A percentile compares a stretch with the other conserved stretches of the same genome.
These are phyloP conservation scores for Colletotrichum lupini DNA, from an alignment of 2,329 filamentous ascomycete species.

Conservation along the genomic window DNA sequence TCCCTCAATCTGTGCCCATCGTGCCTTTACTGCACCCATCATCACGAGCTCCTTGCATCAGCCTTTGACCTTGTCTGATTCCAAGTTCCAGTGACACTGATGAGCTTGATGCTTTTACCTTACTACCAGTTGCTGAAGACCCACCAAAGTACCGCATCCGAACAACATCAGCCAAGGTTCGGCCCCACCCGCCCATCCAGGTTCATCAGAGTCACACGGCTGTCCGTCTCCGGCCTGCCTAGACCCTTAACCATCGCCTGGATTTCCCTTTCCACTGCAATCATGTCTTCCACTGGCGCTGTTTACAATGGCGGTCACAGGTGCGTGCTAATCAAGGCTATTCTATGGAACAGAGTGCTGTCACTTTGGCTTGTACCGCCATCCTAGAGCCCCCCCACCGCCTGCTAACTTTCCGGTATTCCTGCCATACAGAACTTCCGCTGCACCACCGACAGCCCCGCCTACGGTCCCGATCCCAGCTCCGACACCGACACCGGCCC, in stretches of 20 bases:
- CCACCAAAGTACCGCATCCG: not conserved
- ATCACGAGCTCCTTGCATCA: not conserved
- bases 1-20: conserved; percentile 3
- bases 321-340: not conserved
- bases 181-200: not conserved
- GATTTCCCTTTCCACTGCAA: not conserved
- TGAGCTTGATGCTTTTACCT: not conserved
- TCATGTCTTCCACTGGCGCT: conserved; percentile 25
- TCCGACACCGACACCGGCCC: conserved; percentile 8
- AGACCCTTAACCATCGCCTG: not conserved
- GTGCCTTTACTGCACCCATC: not conserved
- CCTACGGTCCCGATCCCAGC: not conserved
- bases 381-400: not conserved
- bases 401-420: not conserved
- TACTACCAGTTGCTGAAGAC: not conserved
- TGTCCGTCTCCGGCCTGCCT: too few relatives aligned
- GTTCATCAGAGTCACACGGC: not conserved
- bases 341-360: too few relatives aligned
- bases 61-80: not conserved
- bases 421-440: not conserved
- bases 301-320: not conserved
- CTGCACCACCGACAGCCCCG: not conserved
- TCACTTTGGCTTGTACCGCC: too few relatives aligned
- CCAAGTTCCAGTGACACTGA: not conserved
- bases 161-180: not conserved